phyloP scores from a whole-genome alignment of 108 stramenopile genomes.

The Cyclotella distinguenda region DNA sequence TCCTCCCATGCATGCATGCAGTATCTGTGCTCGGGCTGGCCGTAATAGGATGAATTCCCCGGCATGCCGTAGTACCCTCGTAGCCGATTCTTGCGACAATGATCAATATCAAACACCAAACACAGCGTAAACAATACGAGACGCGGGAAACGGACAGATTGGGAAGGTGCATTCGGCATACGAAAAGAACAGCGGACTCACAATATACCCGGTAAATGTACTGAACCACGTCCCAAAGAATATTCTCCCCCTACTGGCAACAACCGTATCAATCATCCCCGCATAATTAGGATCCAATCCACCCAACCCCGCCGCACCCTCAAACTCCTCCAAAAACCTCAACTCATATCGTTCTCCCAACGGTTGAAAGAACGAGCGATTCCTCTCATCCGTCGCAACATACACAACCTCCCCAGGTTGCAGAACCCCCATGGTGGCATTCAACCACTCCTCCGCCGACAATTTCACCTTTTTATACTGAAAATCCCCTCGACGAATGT shows the following conservation, averaged over 20 bases:
- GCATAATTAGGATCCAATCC: slow-evolving; percentile 83
- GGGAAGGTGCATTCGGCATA: background rate
- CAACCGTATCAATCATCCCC: slow-evolving; percentile 93
- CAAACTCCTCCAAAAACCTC: slow-evolving; percentile 78
- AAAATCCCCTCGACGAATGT: slow-evolving; percentile 87
- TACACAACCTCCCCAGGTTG: slow-evolving; percentile 62
- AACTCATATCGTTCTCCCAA: slow-evolving; percentile 65
- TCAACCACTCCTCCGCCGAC: slow-evolving; percentile 72
- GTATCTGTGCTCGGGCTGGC: slow-evolving; percentile 51
- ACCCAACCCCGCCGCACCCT: slow-evolving; percentile 54
- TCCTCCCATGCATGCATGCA: slow-evolving; percentile 60
- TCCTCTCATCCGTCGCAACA: slow-evolving; percentile 86
- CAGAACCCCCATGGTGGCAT: slow-evolving; percentile 74
- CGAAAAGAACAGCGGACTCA: background rate
- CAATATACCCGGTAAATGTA: slow-evolving; percentile 94
- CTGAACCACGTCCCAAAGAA: slow-evolving; percentile 93
- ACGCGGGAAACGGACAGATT: too few species aligned
- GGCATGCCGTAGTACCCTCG: slow-evolving; percentile 77
- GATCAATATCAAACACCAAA: background rate
- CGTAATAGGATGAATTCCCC: slow-evolving; percentile 69
- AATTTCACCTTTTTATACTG: slow-evolving; percentile 82
- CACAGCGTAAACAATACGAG: background rate
- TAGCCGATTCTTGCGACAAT: slow-evolving; percentile 55
- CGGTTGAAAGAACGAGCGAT: slow-evolving; percentile 79
- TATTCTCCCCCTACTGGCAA: slow-evolving; percentile 80